Evolutionary conservation across 768 basidiomycete genomes (phyloP).

Genomic region (Leccinellum albellum): DNA sequence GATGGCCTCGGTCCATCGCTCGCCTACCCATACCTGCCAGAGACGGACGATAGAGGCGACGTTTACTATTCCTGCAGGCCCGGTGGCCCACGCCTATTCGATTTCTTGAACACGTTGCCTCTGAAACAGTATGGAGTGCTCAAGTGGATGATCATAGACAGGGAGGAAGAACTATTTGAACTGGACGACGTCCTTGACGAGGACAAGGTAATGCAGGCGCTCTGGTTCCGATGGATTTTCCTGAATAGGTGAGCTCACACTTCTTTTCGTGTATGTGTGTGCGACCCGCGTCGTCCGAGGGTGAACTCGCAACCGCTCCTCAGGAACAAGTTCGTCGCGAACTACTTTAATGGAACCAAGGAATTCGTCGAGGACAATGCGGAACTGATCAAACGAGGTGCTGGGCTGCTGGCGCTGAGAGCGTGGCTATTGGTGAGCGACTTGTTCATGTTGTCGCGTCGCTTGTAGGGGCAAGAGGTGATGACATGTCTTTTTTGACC

Average conservation of each 20-base stretch:
- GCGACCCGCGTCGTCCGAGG: background rate
- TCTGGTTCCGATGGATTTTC: slow-evolving; percentile 76
- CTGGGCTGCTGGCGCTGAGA: slow-evolving; percentile 62
- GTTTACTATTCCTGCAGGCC: slow-evolving; percentile 62
- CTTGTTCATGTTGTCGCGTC: background rate
- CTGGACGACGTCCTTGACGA: slow-evolving; percentile 68
- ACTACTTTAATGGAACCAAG: slow-evolving; percentile 51
- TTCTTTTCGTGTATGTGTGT: background rate
- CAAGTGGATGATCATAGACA: slow-evolving; percentile 64
- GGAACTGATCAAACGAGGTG: slow-evolving; percentile 63
- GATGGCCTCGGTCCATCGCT: slow-evolving; percentile 52
- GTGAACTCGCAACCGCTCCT: background rate
- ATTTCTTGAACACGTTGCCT: slow-evolving; percentile 57
- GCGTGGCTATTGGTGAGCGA: slow-evolving; percentile 55
- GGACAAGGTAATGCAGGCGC: slow-evolving; percentile 73
- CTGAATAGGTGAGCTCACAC: slow-evolving; percentile 46
- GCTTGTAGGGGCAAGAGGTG: background rate
- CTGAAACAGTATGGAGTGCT: slow-evolving; percentile 62
- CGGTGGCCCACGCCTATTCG: slow-evolving; percentile 60
- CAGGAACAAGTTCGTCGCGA: slow-evolving; percentile 53
- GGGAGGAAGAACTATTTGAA: slow-evolving; percentile 75
- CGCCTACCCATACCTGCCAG: slow-evolving; percentile 46
- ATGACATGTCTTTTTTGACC: background rate
- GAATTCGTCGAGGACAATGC: slow-evolving; percentile 60
- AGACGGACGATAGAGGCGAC: slow-evolving; percentile 44